These are phyloP conservation scores for Sordariomycetes sp. DNA, from an alignment of 2,329 filamentous ascomycete species.

Conservation along the genomic window DNA sequence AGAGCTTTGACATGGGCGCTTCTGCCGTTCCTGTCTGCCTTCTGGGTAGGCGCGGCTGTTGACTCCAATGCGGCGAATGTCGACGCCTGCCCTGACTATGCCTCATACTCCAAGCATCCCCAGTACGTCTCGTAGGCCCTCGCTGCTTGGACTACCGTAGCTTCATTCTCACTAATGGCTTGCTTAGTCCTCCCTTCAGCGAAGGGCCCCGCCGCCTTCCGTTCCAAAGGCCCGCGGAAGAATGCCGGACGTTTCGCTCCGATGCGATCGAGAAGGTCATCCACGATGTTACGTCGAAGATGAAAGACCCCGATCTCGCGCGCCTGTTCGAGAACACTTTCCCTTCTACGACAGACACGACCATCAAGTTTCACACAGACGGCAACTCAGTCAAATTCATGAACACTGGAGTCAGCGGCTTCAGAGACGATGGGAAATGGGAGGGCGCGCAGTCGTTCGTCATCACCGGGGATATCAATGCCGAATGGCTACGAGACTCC, in stretches of 20 bases:
- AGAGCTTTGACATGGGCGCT: not conserved
- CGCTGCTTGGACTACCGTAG: not conserved
- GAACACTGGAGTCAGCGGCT: conserved; percentile 21
- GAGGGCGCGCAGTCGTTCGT: conserved; percentile 81
- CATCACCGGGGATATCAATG: conserved; percentile 86
- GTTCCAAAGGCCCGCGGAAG: conserved; percentile 67
- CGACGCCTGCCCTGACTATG: conserved; percentile 23
- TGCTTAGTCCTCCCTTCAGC: conserved; percentile 58
- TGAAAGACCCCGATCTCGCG: conserved; percentile 78
- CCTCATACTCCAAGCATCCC: conserved; percentile 20
- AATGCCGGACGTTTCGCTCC: conserved; percentile 84
- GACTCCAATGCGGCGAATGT: conserved; percentile 9
- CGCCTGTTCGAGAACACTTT: conserved; percentile 92
- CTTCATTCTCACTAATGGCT: conserved; percentile 2
- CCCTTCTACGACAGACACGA: conserved; percentile 83
- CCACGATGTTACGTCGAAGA: conserved; percentile 60
- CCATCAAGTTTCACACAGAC: conserved; percentile 73
- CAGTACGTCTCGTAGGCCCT: conserved; percentile 16
- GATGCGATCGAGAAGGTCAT: conserved; percentile 82
- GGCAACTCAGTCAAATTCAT: conserved; percentile 25
- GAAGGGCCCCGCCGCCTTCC: conserved; percentile 67
- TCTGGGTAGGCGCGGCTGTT: not conserved
- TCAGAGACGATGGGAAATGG: conserved; percentile 52
- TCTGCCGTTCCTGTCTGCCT: not conserved
- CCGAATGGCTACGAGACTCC: conserved; percentile 84